A percentile compares a stretch with the other conserved stretches of the same genome.
Evolutionary conservation across 2,329 filamentous ascomycete species (phyloP).

Genomic region (Fusarium tuaranense): DNA sequence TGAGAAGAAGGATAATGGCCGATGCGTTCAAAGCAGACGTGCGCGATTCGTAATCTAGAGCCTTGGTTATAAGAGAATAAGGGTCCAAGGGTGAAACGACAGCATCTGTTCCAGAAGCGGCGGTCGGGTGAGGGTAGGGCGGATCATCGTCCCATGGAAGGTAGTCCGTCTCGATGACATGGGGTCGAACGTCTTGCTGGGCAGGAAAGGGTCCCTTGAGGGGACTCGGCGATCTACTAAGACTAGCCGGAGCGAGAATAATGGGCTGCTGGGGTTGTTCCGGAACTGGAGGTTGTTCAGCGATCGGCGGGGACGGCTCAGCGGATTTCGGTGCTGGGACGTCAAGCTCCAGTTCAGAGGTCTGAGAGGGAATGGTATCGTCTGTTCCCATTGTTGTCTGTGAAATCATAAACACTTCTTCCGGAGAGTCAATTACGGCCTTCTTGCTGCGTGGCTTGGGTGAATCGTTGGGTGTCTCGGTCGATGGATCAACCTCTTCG

Average conservation of each 20-base stretch:
- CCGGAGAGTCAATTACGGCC: constrained; percentile 47
- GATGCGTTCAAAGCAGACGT: constrained; percentile 70
- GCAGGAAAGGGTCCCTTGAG: constrained; percentile 44
- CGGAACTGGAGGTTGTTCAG: neutral
- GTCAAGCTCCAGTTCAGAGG: constrained; percentile 44
- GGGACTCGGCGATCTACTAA: constrained; percentile 38
- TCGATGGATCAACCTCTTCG: constrained; percentile 47
- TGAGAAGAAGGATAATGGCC: constrained; percentile 70
- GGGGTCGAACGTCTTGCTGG: constrained; percentile 54
- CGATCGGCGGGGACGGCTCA: constrained; percentile 4
- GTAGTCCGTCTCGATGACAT: constrained; percentile 68
- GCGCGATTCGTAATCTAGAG: constrained; percentile 67
- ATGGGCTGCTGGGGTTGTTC: constrained; percentile 17
- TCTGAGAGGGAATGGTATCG: constrained; percentile 48
- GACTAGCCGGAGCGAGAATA: constrained; percentile 30
- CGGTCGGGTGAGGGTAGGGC: constrained; percentile 61
- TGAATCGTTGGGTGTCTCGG: constrained; percentile 24
- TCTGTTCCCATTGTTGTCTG: constrained; percentile 58
- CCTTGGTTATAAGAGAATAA: constrained; percentile 63
- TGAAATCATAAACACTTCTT: constrained; percentile 59
- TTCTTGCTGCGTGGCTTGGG: constrained; percentile 11
- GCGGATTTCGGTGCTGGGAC: constrained; percentile 21
- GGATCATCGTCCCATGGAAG: constrained; percentile 69
- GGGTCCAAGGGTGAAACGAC: constrained; percentile 62
- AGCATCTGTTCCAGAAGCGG: constrained; percentile 24